Conservation (phyloP, 1,284 basidiomycete genomes). For the Pseudozyma hubeiensis region DNA sequence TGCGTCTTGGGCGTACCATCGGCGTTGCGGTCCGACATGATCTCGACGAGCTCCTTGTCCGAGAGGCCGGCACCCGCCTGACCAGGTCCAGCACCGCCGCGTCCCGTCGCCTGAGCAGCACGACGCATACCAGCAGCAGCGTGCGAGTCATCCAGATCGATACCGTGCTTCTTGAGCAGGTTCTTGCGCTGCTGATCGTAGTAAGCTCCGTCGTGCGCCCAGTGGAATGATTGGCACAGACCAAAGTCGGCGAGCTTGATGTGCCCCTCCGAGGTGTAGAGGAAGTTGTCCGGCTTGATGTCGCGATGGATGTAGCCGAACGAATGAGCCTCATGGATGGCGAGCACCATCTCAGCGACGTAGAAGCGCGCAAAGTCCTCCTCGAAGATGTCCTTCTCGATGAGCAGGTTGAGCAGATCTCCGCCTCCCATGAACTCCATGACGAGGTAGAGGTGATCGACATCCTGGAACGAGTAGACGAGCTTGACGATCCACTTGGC, state of each 20-base stretch:
- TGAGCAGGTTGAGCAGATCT: slow-evolving; percentile 92
- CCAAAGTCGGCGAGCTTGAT: slow-evolving; percentile 96
- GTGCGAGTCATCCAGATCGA: slow-evolving; percentile 82
- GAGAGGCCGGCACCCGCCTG: slow-evolving; percentile 40
- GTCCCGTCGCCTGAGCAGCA: slow-evolving; percentile 25
- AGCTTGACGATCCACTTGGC: slow-evolving; percentile 87
- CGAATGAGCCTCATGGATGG: slow-evolving; percentile 91
- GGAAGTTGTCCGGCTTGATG: slow-evolving; percentile 96
- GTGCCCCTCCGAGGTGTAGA: slow-evolving; percentile 91
- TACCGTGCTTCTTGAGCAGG: slow-evolving; percentile 89
- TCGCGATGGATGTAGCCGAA: slow-evolving; percentile 97
- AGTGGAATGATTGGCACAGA: slow-evolving; percentile 72
- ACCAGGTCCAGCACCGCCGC: slow-evolving; percentile 23
- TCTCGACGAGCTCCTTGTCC: slow-evolving; percentile 55
- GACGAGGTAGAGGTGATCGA: slow-evolving; percentile 87
- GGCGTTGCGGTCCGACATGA: slow-evolving; percentile 63
- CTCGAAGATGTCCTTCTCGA: slow-evolving; percentile 91
- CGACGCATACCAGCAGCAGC: slow-evolving; percentile 71
- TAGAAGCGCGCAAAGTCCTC: slow-evolving; percentile 95
- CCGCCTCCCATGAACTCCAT: slow-evolving; percentile 93
- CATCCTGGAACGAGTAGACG: slow-evolving; percentile 77
- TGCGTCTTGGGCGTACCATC: slow-evolving; percentile 65
- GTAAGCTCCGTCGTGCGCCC: slow-evolving; percentile 71
- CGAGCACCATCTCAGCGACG: slow-evolving; percentile 97
- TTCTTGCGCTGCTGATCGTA: slow-evolving; percentile 93